These are phyloP conservation scores for Coemansia sp. DNA, from an alignment of 192 early-diverging fungal genomes.

Conservation along the genomic window DNA sequence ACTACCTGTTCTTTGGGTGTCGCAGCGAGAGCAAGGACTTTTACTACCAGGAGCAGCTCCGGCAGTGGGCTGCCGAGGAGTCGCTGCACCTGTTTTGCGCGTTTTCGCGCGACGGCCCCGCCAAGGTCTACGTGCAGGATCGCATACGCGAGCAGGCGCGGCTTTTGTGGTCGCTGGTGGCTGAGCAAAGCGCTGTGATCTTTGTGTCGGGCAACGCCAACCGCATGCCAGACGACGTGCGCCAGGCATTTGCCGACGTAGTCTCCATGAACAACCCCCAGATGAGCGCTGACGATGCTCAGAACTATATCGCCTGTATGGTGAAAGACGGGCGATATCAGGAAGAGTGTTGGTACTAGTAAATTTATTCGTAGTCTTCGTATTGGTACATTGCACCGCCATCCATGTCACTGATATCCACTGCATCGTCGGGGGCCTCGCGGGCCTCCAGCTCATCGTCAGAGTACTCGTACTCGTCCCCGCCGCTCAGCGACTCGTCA, in stretches of 20 bases:
- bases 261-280: neutral
- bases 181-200: slow-evolving; percentile 57
- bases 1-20: slow-evolving; percentile 84
- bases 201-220: slow-evolving; percentile 69
- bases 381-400: neutral
- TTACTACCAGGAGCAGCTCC: slow-evolving; percentile 70
- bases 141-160: slow-evolving; percentile 25
- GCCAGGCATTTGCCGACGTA: slow-evolving; percentile 30
- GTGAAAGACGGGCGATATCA: slow-evolving; percentile 71
- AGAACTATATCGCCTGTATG: slow-evolving; percentile 52
- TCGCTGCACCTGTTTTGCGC: slow-evolving; percentile 68
- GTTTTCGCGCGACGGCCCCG: slow-evolving; percentile 81
- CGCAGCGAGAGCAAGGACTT: slow-evolving; percentile 71
- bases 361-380: slow-evolving; percentile 4
- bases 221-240: slow-evolving; percentile 43
- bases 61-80: slow-evolving; percentile 48
- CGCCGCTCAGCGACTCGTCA: slow-evolving; percentile 44
- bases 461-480: slow-evolving; percentile 28
- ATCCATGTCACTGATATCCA: slow-evolving; percentile 1
- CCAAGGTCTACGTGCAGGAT: slow-evolving; percentile 36
- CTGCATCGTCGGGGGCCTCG: neutral
- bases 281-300: neutral
- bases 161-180: slow-evolving; percentile 66
- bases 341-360: slow-evolving; percentile 78
- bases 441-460: slow-evolving; percentile 21